A percentile compares a stretch with the other conserved stretches of the same genome.
Evolutionary conservation across 495 filamentous ascomycete genomes (phyloP).

Genomic region (Aspergillus sclerotiicarbonarius): DNA sequence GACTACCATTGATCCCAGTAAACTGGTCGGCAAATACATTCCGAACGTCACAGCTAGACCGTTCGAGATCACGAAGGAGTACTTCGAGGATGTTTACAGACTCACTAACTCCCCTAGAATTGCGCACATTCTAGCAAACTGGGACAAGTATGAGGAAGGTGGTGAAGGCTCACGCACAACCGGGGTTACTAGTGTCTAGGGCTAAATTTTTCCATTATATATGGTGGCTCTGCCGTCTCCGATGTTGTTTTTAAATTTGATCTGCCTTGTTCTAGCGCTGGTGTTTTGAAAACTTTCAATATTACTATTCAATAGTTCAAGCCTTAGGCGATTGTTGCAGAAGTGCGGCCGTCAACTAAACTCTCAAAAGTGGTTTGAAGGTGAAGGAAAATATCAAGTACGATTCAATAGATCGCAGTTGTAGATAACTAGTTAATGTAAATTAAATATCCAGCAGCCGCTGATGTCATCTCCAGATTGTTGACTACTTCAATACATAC

Average conservation of each 20-base stretch:
- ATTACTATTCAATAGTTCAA: not conserved
- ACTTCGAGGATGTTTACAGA: slow-evolving; percentile 96
- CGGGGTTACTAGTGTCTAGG: slow-evolving; percentile 12
- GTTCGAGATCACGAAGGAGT: slow-evolving; percentile 95
- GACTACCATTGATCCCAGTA: slow-evolving; percentile 93
- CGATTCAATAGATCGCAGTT: too few relatives aligned
- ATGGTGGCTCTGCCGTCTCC: not conserved
- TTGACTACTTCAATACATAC: too few relatives aligned
- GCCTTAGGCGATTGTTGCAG: not conserved
- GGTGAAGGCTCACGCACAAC: slow-evolving; percentile 27
- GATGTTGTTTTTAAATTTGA: not conserved
- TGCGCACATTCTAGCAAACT: slow-evolving; percentile 83
- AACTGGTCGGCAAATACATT: slow-evolving; percentile 97
- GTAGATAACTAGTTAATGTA: too few relatives aligned
- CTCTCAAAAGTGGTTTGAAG: too few relatives aligned
- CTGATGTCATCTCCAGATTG: too few relatives aligned
- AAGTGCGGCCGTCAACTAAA: not conserved
- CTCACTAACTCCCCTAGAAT: slow-evolving; percentile 93
- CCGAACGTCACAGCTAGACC: slow-evolving; percentile 96
- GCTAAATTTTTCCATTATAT: not conserved
- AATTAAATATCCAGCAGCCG: too few relatives aligned
- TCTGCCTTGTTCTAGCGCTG: slow-evolving; percentile 7
- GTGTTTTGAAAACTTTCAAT: slow-evolving; percentile 1
- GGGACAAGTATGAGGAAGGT: slow-evolving; percentile 63
- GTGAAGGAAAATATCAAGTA: too few relatives aligned